phyloP scores from a whole-genome alignment of 441 rosid species.

The Brassica balearica region DNA sequence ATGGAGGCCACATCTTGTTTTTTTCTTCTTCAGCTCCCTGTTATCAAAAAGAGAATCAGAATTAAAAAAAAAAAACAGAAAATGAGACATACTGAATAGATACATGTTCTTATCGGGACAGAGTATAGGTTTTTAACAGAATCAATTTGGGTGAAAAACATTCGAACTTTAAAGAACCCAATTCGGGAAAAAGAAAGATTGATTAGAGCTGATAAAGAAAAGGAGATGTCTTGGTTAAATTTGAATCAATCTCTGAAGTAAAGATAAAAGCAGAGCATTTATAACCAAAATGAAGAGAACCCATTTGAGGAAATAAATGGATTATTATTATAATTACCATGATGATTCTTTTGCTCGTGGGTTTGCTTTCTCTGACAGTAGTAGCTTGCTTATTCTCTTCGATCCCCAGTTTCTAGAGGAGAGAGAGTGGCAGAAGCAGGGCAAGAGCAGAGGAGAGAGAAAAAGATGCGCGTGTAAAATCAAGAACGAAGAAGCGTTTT shows the following conservation, averaged over 20 bases:
- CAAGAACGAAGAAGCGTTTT: conserved; percentile 55
- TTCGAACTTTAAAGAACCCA: conserved; percentile 21
- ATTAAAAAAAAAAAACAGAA: neutral
- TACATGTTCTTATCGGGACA: neutral
- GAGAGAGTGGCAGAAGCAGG: conserved; percentile 18
- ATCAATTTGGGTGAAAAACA: neutral
- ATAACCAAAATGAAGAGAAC: conserved; percentile 18
- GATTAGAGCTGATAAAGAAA: conserved; percentile 16
- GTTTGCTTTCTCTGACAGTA: conserved; percentile 64
- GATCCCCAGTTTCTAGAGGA: conserved; percentile 68
- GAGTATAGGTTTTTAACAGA: neutral
- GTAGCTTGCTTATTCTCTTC: conserved; percentile 66
- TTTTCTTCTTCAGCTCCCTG: conserved; percentile 72
- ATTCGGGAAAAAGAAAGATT: neutral
- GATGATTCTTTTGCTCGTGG: conserved; percentile 70
- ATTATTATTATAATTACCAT: conserved; percentile 42
- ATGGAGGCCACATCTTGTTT: conserved; percentile 76
- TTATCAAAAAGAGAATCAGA: neutral
- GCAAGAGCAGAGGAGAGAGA: conserved; percentile 1
- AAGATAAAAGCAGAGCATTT: conserved; percentile 30
- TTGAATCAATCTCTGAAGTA: conserved; percentile 13
- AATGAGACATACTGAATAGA: neutral
- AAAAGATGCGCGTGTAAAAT: conserved; percentile 49
- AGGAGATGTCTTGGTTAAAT: neutral
- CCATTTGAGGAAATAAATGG: neutral